A percentile compares a stretch with the other conserved stretches of the same genome.
phyloP scores from a whole-genome alignment of 2,329 filamentous ascomycete genomes.

The Berkeleyomyces rouxiae region DNA sequence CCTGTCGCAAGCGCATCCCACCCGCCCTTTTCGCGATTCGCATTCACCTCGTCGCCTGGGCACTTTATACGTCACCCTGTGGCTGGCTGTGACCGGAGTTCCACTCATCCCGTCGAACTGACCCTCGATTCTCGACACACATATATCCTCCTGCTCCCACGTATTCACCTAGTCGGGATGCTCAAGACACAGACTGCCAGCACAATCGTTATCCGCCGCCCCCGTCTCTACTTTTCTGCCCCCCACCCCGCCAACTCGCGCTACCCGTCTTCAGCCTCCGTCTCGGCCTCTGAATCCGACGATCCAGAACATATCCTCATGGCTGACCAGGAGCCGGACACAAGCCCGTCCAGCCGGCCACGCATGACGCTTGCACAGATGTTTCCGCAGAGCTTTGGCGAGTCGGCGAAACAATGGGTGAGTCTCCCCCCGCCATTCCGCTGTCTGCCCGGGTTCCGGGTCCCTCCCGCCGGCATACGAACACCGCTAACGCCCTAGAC shows the following conservation, averaged over 20 bases:
- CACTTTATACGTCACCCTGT: not conserved
- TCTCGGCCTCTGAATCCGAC: conserved; percentile 13
- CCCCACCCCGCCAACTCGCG: conserved; percentile 10
- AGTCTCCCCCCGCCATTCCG: conserved; percentile 20
- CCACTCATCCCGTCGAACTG: not conserved
- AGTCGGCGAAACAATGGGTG: conserved; percentile 84
- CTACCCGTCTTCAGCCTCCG: conserved; percentile 6
- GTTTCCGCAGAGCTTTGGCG: conserved; percentile 84
- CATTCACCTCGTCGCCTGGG: conserved; percentile 14
- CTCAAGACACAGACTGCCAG: conserved; percentile 26
- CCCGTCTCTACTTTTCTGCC: conserved; percentile 24
- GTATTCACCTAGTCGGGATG: conserved; percentile 23
- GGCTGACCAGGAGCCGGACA: conserved; percentile 15
- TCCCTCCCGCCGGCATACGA: not conserved
- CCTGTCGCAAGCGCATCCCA: not conserved
- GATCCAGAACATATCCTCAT: conserved; percentile 18
- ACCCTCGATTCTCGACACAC: not conserved
- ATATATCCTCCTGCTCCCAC: not conserved
- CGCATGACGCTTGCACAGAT: conserved; percentile 24
- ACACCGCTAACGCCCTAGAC: conserved; percentile 9
- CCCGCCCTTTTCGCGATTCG: not conserved
- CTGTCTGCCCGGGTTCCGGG: not conserved
- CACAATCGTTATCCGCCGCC: conserved; percentile 25
- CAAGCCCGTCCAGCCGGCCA: conserved; percentile 17
- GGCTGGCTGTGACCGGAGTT: not conserved